Conservation (phyloP, 2,329 filamentous ascomycete genomes). For the Fusarium sp. region DNA sequence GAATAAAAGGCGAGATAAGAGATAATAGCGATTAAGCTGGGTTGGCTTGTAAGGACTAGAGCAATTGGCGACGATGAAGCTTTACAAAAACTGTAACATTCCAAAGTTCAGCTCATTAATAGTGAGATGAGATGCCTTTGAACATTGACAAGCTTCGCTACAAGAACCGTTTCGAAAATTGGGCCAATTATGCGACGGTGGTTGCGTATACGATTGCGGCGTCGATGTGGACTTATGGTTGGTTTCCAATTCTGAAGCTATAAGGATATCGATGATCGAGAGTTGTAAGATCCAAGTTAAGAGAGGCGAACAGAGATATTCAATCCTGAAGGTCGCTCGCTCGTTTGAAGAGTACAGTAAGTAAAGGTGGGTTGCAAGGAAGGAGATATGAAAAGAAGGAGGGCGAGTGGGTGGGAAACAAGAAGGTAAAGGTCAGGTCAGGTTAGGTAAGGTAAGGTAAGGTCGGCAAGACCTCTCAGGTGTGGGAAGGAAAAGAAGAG, state of each 20-base stretch:
- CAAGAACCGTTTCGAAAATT: conserved; percentile 44
- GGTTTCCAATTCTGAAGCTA: conserved; percentile 9
- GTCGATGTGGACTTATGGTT: conserved; percentile 28
- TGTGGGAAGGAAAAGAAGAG: conserved; percentile 35
- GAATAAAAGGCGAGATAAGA: conserved; percentile 30
- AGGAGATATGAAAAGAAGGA: conserved; percentile 27
- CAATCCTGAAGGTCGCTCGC: conserved; percentile 12
- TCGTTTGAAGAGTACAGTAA: conserved; percentile 21
- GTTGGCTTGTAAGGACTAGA: conserved; percentile 32
- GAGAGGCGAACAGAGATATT: conserved; percentile 20
- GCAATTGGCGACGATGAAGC: conserved; percentile 50
- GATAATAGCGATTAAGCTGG: conserved; percentile 27
- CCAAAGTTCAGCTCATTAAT: conserved; percentile 43
- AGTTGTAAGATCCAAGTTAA: conserved; percentile 22
- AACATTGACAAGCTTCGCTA: conserved; percentile 44
- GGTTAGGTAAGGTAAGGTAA: conserved; percentile 25
- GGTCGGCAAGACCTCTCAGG: conserved; percentile 37
- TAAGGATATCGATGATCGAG: conserved; percentile 7
- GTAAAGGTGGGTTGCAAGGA: conserved; percentile 33
- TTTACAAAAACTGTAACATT: conserved; percentile 41
- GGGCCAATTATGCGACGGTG: conserved; percentile 36
- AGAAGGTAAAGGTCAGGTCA: conserved; percentile 20
- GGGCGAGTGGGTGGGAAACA: conserved; percentile 28
- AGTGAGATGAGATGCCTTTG: conserved; percentile 37
- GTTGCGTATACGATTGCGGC: conserved; percentile 40